A percentile compares a stretch with the other conserved stretches of the same genome.
phyloP scores from a whole-genome alignment of 2,329 filamentous ascomycete genomes.

The Pseudocercospora cruenta region DNA sequence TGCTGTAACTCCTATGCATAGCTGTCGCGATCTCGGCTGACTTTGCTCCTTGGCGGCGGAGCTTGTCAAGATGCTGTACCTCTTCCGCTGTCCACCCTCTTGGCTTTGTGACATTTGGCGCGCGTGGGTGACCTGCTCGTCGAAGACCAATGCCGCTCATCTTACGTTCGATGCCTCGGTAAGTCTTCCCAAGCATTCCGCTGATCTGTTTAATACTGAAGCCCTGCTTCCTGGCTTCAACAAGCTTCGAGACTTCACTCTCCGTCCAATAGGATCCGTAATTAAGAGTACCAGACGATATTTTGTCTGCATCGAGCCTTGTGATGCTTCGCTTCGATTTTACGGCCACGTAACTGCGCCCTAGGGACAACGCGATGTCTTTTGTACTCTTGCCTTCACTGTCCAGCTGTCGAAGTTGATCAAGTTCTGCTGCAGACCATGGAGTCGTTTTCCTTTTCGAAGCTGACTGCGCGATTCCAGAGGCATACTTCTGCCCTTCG shows the following conservation, averaged over 20 bases:
- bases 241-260: background rate
- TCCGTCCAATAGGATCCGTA: background rate
- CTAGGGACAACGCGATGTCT: background rate
- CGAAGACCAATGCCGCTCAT: background rate
- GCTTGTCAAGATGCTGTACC: background rate
- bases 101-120: background rate
- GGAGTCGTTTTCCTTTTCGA: background rate
- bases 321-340: background rate
- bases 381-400: background rate
- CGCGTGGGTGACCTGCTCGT: background rate
- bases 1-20: background rate
- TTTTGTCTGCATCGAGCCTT: no score
- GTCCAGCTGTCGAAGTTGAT: background rate
- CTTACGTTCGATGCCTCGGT: background rate
- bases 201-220: background rate
- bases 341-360: background rate
- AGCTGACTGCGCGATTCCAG: background rate
- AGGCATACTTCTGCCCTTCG: background rate
- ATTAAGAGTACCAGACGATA: background rate
- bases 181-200: background rate
- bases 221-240: background rate
- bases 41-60: background rate
- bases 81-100: background rate
- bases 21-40: background rate
- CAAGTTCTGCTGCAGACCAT: background rate